Evolutionary conservation across 2,329 filamentous ascomycete genomes (phyloP), one percentile per base, ranked within the genome.

Genomic region (Pyricularia sp.): DNA sequence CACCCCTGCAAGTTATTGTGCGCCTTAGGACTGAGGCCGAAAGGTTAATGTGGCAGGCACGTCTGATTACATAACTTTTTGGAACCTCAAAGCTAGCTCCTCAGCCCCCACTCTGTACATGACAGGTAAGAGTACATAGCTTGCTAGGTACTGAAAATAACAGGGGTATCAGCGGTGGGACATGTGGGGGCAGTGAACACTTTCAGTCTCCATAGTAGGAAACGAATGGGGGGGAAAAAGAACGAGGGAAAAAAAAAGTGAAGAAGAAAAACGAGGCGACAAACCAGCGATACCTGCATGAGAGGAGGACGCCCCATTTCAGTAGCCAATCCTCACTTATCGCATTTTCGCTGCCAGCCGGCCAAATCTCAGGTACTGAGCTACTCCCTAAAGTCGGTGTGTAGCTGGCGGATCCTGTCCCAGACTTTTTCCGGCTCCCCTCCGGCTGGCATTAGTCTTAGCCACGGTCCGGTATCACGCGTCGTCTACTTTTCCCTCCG

Each of bases 221-320:
- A 24, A 8, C n/a, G 19, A 30, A 5, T 22, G 24, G 40, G 40
- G 40, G 26, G 35, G 10, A 13, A 28, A 53, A 9, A 19, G 24
- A 6, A 10, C 16, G 4, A 19, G 24, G 12, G 22, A 7, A 26
- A 9, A 33, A 60, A 44, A 30, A 30, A 53, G 19, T 16, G 28
- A 28, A 31, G 10, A 60, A 64, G 30, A 63, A 63, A 63, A 65
- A 33, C 53, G 61, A 65, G 49, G 61, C 64, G 60, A 65, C 60
- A 49, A n/a, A 53, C 7, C 31, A 16, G 26, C 28, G 26, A 64
- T 19, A 24, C 59, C 13, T 64, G 40, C 40, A 60, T 28, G n/a
- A 60, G 57, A 26, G 57, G n/a, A 60, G 24, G 35, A 57, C 62
- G 60, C 31, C 33, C n/a, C 60, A 62, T 44, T 35, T 22, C n/a